Evolutionary conservation across 805 yeast species (phyloP).

Genomic region (Metschnikowia gelsemii): DNA sequence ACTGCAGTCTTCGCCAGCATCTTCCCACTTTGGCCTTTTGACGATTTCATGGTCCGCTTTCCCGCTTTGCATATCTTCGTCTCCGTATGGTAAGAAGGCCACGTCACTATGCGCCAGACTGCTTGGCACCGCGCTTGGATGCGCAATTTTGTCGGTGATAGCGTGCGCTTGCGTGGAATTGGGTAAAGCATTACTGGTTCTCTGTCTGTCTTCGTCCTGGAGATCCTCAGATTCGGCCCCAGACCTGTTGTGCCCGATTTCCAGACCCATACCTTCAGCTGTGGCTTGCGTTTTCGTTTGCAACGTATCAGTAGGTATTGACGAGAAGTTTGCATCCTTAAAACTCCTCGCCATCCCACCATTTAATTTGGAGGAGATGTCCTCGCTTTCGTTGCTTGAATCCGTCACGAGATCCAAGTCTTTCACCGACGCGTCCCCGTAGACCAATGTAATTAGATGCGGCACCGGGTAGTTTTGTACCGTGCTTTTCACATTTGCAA

Average conservation of each 20-base stretch:
- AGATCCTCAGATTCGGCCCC: no score
- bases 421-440: constrained; percentile 11
- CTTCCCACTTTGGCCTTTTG: constrained; percentile 9
- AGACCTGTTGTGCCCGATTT: background rate
- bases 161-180: background rate
- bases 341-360: background rate
- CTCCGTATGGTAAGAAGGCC: background rate
- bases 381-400: background rate
- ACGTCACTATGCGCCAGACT: background rate
- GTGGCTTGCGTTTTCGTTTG: background rate
- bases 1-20: background rate
- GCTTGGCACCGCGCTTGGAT: background rate
- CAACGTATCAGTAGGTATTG: background rate
- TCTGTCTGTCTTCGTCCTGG: no score
- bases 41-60: background rate
- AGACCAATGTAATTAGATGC: constrained; percentile 18
- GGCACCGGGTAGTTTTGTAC: constrained; percentile 12
- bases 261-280: background rate
- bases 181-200: no score
- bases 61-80: background rate
- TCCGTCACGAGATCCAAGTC: background rate
- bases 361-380: background rate
- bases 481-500: constrained; percentile 11
- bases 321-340: background rate
- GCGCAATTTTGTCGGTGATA: background rate